Evolutionary conservation across 345 rosid genomes (phyloP).

Genomic region (Acer campestre): DNA sequence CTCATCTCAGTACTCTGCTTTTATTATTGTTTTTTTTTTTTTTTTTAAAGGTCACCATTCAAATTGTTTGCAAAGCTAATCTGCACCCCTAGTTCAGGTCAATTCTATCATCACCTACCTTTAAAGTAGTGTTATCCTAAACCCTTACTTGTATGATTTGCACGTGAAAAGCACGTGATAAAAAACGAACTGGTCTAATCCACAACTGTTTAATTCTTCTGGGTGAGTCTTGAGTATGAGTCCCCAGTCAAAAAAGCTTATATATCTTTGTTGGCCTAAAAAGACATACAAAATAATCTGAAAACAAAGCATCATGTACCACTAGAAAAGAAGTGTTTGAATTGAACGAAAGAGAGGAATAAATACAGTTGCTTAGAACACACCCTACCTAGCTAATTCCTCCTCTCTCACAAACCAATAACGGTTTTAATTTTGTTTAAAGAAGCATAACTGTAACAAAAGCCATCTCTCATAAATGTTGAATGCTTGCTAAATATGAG

Average conservation of each 20-base stretch:
- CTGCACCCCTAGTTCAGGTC: not conserved
- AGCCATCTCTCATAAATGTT: slow-evolving; percentile 22
- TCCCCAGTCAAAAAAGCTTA: slow-evolving; percentile 60
- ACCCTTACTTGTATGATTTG: not conserved
- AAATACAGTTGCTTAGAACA: slow-evolving; percentile 35
- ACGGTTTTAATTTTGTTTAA: slow-evolving; percentile 26
- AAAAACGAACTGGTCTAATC: slow-evolving; percentile 1
- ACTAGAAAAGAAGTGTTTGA: slow-evolving; percentile 55
- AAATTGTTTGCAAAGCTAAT: not conserved
- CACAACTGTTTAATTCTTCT: slow-evolving; percentile 34
- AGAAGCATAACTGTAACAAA: slow-evolving; percentile 30
- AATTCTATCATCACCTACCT: not conserved
- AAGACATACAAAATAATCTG: slow-evolving; percentile 56
- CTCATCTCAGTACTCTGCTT: not conserved
- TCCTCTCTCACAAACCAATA: slow-evolving; percentile 16
- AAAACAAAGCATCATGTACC: slow-evolving; percentile 45
- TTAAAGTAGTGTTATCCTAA: not conserved
- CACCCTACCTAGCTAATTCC: slow-evolving; percentile 28
- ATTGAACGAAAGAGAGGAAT: slow-evolving; percentile 46
- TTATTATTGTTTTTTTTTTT: not conserved
- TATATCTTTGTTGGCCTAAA: slow-evolving; percentile 54
- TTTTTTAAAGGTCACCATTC: not conserved
- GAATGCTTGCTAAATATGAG: slow-evolving; percentile 18
- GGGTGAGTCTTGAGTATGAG: not conserved
- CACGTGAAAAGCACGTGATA: slow-evolving; percentile 4